Evolutionary conservation across 192 early-diverging fungal species (phyloP).

Genomic region (Chytriomyces hyalinus): DNA sequence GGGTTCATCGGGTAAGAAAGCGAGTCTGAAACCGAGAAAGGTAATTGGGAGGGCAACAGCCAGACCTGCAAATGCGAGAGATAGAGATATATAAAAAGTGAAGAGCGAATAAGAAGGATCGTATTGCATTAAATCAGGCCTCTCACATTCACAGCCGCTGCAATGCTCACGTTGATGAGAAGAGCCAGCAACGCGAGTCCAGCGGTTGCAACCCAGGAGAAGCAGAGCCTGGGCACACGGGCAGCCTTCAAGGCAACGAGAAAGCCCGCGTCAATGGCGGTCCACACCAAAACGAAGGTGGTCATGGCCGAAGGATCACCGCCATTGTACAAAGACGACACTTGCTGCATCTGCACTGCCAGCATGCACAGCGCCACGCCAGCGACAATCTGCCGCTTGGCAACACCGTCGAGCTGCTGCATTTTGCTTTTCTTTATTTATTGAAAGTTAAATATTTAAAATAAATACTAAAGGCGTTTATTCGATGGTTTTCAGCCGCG

Average conservation of each 20-base stretch:
- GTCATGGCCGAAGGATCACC: neutral
- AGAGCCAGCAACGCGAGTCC: neutral
- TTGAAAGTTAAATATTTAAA: too few species aligned
- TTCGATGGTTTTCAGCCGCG: too few species aligned
- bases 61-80: too few species aligned
- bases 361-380: slow-evolving; percentile 19
- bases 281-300: slow-evolving; percentile 7
- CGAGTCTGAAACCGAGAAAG: neutral
- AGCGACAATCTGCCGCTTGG: slow-evolving; percentile 37
- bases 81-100: neutral
- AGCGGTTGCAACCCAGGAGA: slow-evolving; percentile 23
- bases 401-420: slow-evolving; percentile 32
- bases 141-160: neutral
- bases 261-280: slow-evolving; percentile 12
- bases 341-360: slow-evolving; percentile 37
- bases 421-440: too few species aligned
- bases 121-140: neutral
- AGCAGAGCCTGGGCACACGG: slow-evolving; percentile 15
- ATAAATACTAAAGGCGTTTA: too few species aligned
- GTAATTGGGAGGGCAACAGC: neutral
- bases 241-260: slow-evolving; percentile 5
- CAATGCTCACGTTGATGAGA: slow-evolving; percentile 22
- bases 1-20: neutral
- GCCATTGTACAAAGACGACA: slow-evolving; percentile 18
- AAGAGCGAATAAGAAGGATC: neutral